Evolutionary conservation across 2,329 filamentous ascomycete species (phyloP).

Genomic region (Colletotrichum camelliae): DNA sequence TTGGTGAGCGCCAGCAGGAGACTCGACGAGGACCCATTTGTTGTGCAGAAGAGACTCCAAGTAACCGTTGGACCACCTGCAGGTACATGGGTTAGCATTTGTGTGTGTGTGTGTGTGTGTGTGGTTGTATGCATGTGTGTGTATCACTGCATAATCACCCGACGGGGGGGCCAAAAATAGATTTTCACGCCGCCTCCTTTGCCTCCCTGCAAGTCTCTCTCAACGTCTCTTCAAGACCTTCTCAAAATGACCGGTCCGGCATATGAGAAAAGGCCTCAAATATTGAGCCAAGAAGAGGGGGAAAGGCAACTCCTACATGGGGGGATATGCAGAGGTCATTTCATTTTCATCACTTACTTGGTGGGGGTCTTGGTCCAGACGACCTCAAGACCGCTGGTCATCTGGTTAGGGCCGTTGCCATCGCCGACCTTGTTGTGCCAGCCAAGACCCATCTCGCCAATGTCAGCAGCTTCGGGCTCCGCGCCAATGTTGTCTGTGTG

Average conservation of each 20-base stretch:
- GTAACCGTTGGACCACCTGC: slow-evolving; percentile 72
- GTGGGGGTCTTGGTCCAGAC: slow-evolving; percentile 79
- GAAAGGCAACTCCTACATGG: background rate
- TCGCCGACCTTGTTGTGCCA: slow-evolving; percentile 70
- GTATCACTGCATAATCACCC: slow-evolving; percentile 19
- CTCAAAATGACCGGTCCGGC: background rate
- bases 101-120: background rate
- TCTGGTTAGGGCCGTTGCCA: slow-evolving; percentile 75
- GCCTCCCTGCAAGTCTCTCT: background rate
- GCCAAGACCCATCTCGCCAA: slow-evolving; percentile 74
- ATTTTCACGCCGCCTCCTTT: background rate
- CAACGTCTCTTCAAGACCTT: background rate
- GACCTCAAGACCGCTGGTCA: slow-evolving; percentile 80
- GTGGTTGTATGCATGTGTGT: background rate
- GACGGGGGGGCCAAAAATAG: slow-evolving; percentile 8
- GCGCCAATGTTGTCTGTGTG: slow-evolving; percentile 65
- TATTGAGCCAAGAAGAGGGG: background rate
- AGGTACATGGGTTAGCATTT: slow-evolving; percentile 13
- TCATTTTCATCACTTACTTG: slow-evolving; percentile 42
- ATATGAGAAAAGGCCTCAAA: background rate
- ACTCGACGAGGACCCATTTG: slow-evolving; percentile 80
- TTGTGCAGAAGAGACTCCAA: slow-evolving; percentile 79
- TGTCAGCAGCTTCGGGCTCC: slow-evolving; percentile 68
- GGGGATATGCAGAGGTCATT: background rate
- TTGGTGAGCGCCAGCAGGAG: slow-evolving; percentile 77